Evolutionary conservation across 2,329 filamentous ascomycete genomes (phyloP).

Genomic region (Colletotrichum sp.): DNA sequence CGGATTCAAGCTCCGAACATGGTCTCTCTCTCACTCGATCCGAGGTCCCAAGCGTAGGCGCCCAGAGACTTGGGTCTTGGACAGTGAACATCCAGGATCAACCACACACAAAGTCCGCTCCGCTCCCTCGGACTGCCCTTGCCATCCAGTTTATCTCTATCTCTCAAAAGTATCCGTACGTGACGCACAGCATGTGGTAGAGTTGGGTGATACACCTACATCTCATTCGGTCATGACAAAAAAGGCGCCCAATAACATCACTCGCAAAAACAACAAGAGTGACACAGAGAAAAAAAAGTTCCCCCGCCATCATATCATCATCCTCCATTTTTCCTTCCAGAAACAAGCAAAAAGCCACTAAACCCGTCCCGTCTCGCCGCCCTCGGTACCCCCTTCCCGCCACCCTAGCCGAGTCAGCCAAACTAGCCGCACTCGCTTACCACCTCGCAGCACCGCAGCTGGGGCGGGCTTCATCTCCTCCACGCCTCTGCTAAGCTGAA

Average conservation of each 20-base stretch:
- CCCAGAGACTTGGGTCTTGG: neutral
- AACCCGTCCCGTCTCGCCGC: neutral
- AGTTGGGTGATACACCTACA: neutral
- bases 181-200: neutral
- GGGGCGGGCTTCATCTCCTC: neutral
- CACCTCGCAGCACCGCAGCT: neutral
- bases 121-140: neutral
- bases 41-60: neutral
- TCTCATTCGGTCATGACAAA: neutral
- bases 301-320: neutral
- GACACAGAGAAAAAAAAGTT: neutral
- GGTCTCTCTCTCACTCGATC: neutral
- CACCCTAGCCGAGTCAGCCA: constrained; percentile 9
- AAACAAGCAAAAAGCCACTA: neutral
- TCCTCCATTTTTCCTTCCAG: neutral
- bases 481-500: neutral
- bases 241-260: neutral
- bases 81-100: neutral
- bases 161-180: neutral
- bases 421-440: constrained; percentile 3
- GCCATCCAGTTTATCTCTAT: neutral
- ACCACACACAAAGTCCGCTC: neutral
- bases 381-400: neutral
- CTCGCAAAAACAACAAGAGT: neutral
- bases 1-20: neutral